Base-by-base conservation (phyloP, 225 moss, liverwort and hornwort species). In the Marchantia paleacea region DNA sequence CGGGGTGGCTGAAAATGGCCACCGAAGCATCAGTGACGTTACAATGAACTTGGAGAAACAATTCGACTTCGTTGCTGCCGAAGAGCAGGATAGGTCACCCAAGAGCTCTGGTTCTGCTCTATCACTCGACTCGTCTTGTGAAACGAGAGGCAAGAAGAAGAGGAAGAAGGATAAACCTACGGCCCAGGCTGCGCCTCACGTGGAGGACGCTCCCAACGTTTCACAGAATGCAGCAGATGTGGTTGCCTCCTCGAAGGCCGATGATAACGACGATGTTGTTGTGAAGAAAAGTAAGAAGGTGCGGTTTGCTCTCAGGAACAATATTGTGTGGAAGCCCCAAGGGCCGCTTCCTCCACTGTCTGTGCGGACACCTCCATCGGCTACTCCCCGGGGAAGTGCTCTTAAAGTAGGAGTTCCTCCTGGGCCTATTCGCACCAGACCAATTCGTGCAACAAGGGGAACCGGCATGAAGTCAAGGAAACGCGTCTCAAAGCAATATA, bases 381-480 rank as follows among this genome's bases (percentile, higher is more conserved):
- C 99, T 26, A 99, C 94, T 20, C 99, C 99, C 0, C 85, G 99
- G 78, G 99, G 99, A 52, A 99, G 99, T 82, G 99, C 99, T 49
- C 73, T 99, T 77, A 99, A 99, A 89, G 86, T 90, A 47, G 99
- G 99, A 62, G 92, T 94, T n/a, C 90, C 89, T 39, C 91, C 99
- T 0, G 95, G 99, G 62, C 99, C 99, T 15, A 87, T 99, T 57
- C 95, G 92, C n/a, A 67, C 90, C n/a, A 89, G 89, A 30, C 92
- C 95, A n/a, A 24, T 83, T 73, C 92, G 94, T 39, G 60, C 84
- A 25, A 78, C 77, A 58, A 82, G 85, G 55, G 85, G 84, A 89
- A 87, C 85, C 75, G 79, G 80, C 54, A 82, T 82, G 22, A 88
- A 89, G 80, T 86, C 91, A 47, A 93, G 86, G 89, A 90, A 90